Percentiles rank a stretch among this genome's conserved stretches.
Conservation (phyloP, 257 asterid species). For the Cordia subcordata region DNA sequence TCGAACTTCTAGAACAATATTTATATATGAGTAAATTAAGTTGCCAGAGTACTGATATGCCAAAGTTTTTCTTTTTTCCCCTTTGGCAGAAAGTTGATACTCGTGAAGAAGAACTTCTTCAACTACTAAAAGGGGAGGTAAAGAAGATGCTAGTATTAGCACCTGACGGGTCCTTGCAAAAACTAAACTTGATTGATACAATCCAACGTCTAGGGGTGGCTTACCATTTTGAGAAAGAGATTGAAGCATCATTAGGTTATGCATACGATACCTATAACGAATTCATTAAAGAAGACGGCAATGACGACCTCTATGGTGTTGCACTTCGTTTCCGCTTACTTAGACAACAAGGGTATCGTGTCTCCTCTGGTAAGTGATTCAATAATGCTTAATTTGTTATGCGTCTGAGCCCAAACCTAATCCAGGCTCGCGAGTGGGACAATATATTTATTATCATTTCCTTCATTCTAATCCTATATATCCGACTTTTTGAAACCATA, state of each 20-base stretch:
- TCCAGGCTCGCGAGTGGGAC: too few species aligned
- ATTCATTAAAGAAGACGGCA: not conserved
- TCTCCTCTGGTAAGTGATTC: constrained; percentile 15
- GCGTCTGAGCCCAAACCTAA: not conserved
- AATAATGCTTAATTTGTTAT: not conserved
- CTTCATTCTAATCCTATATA: too few species aligned
- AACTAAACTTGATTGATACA: constrained; percentile 1
- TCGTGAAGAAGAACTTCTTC: not conserved
- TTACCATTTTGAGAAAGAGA: constrained; percentile 21
- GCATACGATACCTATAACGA: not conserved
- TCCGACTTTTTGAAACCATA: too few species aligned
- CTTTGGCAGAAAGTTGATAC: not conserved
- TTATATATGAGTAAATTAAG: too few species aligned
- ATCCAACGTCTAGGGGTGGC: constrained; percentile 24
- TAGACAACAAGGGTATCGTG: constrained; percentile 10
- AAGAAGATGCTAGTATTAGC: not conserved
- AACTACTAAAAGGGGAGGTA: not conserved
- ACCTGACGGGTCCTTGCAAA: not conserved
- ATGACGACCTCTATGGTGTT: constrained; percentile 1
- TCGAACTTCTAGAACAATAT: too few species aligned
- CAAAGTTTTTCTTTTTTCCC: not conserved
- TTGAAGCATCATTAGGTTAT: not conserved
- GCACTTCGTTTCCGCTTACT: constrained; percentile 20
- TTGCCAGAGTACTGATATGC: not conserved
- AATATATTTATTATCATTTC: too few species aligned